A percentile compares a stretch with the other conserved stretches of the same genome.
Evolutionary conservation across 176 grass and related monocot species (phyloP).

Genomic region (Coix lacrymajobi): DNA sequence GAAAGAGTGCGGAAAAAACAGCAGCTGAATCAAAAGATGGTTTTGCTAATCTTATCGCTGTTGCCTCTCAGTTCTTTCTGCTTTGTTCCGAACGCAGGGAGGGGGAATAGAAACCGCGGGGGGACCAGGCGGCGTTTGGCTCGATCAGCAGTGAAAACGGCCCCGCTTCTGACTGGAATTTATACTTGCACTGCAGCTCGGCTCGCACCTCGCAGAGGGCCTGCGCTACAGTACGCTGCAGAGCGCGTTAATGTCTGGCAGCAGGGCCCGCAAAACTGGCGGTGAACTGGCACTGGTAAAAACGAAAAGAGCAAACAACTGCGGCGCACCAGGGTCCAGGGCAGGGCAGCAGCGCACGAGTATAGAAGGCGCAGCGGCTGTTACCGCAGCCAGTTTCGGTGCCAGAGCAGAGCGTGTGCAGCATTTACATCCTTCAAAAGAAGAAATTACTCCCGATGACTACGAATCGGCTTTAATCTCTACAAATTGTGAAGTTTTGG

Average conservation of each 20-base stretch:
- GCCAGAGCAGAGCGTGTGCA: background rate
- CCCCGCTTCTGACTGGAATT: constrained; percentile 24
- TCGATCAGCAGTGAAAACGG: background rate
- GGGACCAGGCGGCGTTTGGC: background rate
- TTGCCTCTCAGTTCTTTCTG: background rate
- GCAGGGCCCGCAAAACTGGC: background rate
- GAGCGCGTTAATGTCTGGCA: background rate
- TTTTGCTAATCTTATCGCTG: too few species aligned
- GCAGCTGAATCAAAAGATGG: background rate
- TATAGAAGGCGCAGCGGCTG: background rate
- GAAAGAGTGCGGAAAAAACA: background rate
- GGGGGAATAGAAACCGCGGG: background rate
- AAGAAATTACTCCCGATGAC: too few species aligned
- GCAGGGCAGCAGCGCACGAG: background rate
- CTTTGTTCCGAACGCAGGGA: background rate
- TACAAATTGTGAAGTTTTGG: too few species aligned
- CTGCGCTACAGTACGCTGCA: background rate
- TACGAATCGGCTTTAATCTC: too few species aligned
- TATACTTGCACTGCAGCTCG: constrained; percentile 28
- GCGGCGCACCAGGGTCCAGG: background rate
- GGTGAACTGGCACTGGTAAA: background rate
- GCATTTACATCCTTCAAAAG: background rate
- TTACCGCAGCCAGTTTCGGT: background rate
- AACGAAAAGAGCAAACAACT: background rate
- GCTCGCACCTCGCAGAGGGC: too few species aligned